Conservation (phyloP, 202 grass and related monocot species). For the Zizania palustris region DNA sequence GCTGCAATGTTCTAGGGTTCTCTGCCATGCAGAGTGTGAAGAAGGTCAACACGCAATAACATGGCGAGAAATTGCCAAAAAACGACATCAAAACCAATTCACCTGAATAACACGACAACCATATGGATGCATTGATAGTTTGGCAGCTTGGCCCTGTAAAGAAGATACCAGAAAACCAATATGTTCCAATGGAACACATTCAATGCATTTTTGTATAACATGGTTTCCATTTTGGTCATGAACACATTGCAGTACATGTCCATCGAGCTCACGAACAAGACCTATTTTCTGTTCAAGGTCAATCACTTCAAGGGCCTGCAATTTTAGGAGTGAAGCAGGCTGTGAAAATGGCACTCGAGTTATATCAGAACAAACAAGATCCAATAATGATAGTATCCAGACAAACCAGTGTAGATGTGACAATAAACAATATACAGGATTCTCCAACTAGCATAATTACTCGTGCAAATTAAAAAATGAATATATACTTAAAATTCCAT, state of each 20-base stretch:
- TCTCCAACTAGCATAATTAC: background rate
- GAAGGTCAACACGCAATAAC: constrained; percentile 17
- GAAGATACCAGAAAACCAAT: constrained; percentile 81
- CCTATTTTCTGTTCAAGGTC: constrained; percentile 83
- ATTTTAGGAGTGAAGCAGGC: constrained; percentile 34
- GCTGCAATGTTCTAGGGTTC: constrained; percentile 78
- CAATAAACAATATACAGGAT: background rate
- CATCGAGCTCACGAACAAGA: constrained; percentile 87
- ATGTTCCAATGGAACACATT: constrained; percentile 78
- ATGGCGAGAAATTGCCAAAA: background rate
- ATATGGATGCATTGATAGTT: constrained; percentile 84
- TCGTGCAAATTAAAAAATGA: no score
- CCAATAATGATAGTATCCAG: background rate
- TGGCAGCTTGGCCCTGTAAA: constrained; percentile 79
- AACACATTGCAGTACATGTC: constrained; percentile 83
- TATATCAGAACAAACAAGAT: constrained; percentile 23
- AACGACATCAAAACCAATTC: constrained; percentile 9
- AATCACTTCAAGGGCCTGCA: constrained; percentile 90
- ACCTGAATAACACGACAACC: constrained; percentile 99
- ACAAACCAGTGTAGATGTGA: constrained; percentile 2
- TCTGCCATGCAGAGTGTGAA: constrained; percentile 49
- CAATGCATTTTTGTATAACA: constrained; percentile 97
- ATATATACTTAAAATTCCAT: no score
- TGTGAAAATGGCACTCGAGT: constrained; percentile 1
- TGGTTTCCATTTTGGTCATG: constrained; percentile 96